Conservation (phyloP, 768 basidiomycete species). For the Tricholoma flavovirens region DNA sequence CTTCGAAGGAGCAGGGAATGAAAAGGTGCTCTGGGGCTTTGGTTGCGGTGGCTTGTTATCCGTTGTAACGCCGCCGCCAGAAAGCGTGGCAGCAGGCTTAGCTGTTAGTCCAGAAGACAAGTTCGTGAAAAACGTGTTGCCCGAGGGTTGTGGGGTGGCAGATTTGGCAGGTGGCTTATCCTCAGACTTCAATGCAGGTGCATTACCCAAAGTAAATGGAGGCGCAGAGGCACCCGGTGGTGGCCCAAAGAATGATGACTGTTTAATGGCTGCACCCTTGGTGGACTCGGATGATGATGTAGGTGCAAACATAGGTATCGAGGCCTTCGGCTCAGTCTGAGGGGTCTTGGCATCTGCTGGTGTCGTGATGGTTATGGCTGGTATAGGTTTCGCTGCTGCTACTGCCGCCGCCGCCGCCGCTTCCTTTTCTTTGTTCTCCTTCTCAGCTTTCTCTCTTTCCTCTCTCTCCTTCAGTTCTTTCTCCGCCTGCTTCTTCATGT, state of each 20-base stretch:
- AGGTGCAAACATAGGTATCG: constrained; percentile 18
- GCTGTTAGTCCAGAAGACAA: constrained; percentile 7
- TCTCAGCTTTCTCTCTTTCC: constrained; percentile 28
- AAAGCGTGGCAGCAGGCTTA: constrained; percentile 11
- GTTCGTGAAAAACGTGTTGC: background rate
- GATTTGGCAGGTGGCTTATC: constrained; percentile 10
- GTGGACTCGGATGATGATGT: constrained; percentile 7
- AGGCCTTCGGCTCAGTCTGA: constrained; percentile 16
- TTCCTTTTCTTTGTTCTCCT: constrained; percentile 20
- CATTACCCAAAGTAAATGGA: constrained; percentile 1
- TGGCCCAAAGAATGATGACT: constrained; percentile 2
- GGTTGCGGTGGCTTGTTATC: background rate
- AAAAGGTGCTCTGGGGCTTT: background rate
- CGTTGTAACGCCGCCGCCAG: constrained; percentile 4
- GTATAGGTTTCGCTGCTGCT: constrained; percentile 13
- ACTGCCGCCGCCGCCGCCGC: constrained; percentile 18
- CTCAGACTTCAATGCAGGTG: constrained; percentile 3
- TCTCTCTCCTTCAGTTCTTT: constrained; percentile 34
- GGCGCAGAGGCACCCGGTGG: constrained; percentile 2
- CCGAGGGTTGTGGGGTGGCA: constrained; percentile 2
- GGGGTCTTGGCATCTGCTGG: constrained; percentile 18
- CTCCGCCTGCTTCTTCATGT: constrained; percentile 39
- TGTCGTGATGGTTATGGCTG: constrained; percentile 26
- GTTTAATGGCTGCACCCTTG: constrained; percentile 7
- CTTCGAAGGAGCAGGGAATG: constrained; percentile 10